Evolutionary conservation across 1,139 yeast species (phyloP).

Genomic region (Candida tetrigidarum): DNA sequence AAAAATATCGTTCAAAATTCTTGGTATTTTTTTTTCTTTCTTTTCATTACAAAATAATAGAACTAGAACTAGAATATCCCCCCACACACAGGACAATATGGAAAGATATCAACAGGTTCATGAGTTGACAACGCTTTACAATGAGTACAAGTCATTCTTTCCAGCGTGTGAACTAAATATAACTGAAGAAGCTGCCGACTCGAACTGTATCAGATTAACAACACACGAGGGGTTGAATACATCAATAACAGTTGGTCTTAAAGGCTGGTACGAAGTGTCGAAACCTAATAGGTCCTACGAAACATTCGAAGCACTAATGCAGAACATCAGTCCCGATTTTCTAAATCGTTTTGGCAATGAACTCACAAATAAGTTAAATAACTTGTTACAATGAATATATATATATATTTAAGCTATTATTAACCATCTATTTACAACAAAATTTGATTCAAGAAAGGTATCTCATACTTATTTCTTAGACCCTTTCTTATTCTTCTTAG

Average conservation of each 20-base stretch:
- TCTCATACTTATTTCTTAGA: neutral
- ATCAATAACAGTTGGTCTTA: slow-evolving; percentile 31
- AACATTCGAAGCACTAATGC: slow-evolving; percentile 51
- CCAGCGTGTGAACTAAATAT: slow-evolving; percentile 23
- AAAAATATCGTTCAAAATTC: no score
- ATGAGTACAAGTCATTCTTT: slow-evolving; percentile 36
- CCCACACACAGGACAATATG: no score
- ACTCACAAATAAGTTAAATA: slow-evolving; percentile 27
- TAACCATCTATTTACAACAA: slow-evolving; percentile 7
- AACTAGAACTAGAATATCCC: no score
- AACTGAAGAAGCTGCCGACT: slow-evolving; percentile 1
- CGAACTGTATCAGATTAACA: slow-evolving; percentile 11
- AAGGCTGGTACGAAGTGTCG: slow-evolving; percentile 38
- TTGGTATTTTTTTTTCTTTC: slow-evolving; percentile 2
- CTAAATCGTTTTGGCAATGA: slow-evolving; percentile 30
- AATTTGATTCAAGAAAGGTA: neutral
- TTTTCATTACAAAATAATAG: no score
- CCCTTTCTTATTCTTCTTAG: slow-evolving; percentile 7
- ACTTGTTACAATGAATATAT: slow-evolving; percentile 13
- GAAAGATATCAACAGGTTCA: slow-evolving; percentile 20
- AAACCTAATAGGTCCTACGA: slow-evolving; percentile 27
- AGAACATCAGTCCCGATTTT: slow-evolving; percentile 40
- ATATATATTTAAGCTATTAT: neutral
- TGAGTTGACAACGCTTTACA: slow-evolving; percentile 29
- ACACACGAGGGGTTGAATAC: slow-evolving; percentile 23